Base-by-base conservation (phyloP, 192 early-diverging fungal species). In the Coemansia javaensis region DNA sequence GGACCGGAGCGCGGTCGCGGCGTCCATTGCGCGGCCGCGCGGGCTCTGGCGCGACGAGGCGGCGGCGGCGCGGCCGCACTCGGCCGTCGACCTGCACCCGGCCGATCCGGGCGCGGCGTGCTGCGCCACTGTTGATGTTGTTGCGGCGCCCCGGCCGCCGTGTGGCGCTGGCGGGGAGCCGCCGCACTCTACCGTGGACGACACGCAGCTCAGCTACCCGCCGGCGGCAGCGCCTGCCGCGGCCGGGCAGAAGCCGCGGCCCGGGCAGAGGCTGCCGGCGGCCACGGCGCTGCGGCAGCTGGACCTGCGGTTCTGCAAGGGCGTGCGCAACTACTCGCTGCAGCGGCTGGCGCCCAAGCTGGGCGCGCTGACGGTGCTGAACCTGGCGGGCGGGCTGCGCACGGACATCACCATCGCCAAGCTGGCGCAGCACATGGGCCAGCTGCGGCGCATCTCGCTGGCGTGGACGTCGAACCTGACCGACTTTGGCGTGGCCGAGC, bases 331-430 rank as follows among this genome's bases (percentile, higher is more conserved):
- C 68, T 80, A 67, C 48, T 65, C 76, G 30, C 62, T 82, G 22
- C 76, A 78, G 56, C 59, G 73, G 1, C 53, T 75, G 33, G 75
- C 77, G 17, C 77, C 76, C 28, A 51, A 57, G 22, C 67, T 82
- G 13, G 40, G 61, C 0, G 42, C 66, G 21, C 47, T 82, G 0
- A 47, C 32, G 11, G 58, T 59, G 37, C 66, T 82, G 16, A 78
- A 79, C 47, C 63, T 82, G 24, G 75, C 75, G 3, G 80, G 80
- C 8, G 78, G 80, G 5, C 48, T 66, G 35, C 71, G 80, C 13
- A 63, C 65, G 30, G 80, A 79, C 43, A 82, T 82, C 23, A 74
- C 76, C 28, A 63, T 82, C 24, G 74, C 77, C 63, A 82, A 80
- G 61, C 41, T 79, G 10, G 56, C 73, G 4, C 63, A 67, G 53